Evolutionary conservation across 768 basidiomycete genomes (phyloP).

Genomic region (Kondoa malvinella): DNA sequence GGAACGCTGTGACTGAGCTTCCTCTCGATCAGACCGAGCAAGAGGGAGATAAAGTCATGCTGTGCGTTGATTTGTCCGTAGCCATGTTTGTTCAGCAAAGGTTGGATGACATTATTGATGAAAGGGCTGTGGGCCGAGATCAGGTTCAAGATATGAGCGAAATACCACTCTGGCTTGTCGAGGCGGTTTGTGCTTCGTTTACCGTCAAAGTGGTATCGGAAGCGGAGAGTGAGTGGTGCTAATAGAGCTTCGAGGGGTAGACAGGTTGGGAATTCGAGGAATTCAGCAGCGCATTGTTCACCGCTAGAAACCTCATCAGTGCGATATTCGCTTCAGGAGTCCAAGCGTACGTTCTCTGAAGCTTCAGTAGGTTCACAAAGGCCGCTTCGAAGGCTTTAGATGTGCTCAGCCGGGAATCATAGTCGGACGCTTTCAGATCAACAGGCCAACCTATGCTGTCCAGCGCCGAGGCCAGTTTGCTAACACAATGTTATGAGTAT

Average conservation of each 20-base stretch:
- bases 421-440: constrained; percentile 37
- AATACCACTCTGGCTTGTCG: constrained; percentile 99
- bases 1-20: constrained; percentile 64
- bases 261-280: constrained; percentile 39
- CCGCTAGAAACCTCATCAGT: neutral
- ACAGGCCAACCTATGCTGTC: constrained; percentile 77
- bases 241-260: constrained; percentile 67
- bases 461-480: constrained; percentile 46
- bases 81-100: neutral
- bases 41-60: constrained; percentile 65
- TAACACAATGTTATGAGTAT: constrained; percentile 31
- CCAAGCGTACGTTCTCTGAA: constrained; percentile 73
- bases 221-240: constrained; percentile 64
- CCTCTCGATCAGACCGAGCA: constrained; percentile 57
- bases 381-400: constrained; percentile 54
- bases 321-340: constrained; percentile 15
- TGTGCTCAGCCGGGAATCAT: constrained; percentile 30
- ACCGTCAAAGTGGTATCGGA: constrained; percentile 89
- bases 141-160: constrained; percentile 74
- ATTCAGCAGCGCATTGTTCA: neutral
- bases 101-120: constrained; percentile 9
- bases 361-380: constrained; percentile 54
- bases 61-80: constrained; percentile 30
- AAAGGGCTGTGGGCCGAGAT: constrained; percentile 69
- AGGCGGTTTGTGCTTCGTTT: constrained; percentile 68